These are phyloP conservation scores for Cladophialophora exuberans DNA, from an alignment of 2,329 filamentous ascomycete genomes.

Conservation along the genomic window DNA sequence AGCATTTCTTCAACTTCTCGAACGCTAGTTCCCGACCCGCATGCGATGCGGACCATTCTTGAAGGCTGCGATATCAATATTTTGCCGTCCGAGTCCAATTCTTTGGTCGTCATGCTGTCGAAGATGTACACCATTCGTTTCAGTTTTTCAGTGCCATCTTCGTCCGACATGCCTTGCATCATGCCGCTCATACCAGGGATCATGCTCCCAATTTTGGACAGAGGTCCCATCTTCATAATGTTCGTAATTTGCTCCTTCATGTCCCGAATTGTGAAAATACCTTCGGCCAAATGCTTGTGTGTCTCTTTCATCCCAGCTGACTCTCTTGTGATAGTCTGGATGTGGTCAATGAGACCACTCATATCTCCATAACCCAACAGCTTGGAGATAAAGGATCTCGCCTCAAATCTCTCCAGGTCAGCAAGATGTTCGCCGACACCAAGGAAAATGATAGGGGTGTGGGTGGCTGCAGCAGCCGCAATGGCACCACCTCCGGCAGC, in stretches of 20 bases:
- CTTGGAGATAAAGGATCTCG: slow-evolving; percentile 91
- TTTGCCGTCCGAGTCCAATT: slow-evolving; percentile 93
- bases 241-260: slow-evolving; percentile 93
- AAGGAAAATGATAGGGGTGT: slow-evolving; percentile 96
- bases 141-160: slow-evolving; percentile 89
- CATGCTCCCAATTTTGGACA: slow-evolving; percentile 98
- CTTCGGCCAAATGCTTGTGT: slow-evolving; percentile 97
- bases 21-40: slow-evolving; percentile 87
- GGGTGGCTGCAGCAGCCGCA: slow-evolving; percentile 92
- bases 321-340: slow-evolving; percentile 91
- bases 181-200: slow-evolving; percentile 92
- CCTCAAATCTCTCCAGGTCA: slow-evolving; percentile 89
- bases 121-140: slow-evolving; percentile 99
- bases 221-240: slow-evolving; percentile 99
- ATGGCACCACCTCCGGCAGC: slow-evolving; percentile 96
- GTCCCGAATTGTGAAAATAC: slow-evolving; percentile 93
- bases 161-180: slow-evolving; percentile 91
- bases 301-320: slow-evolving; percentile 82
- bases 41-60: slow-evolving; percentile 87
- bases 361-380: slow-evolving; percentile 97
- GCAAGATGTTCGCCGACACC: slow-evolving; percentile 97
- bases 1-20: slow-evolving; percentile 93
- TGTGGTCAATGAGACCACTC: slow-evolving; percentile 91
- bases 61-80: slow-evolving; percentile 90
- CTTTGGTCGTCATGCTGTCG: slow-evolving; percentile 96